A percentile compares a stretch with the other conserved stretches of the same genome.
phyloP scores from a whole-genome alignment of 2,329 filamentous ascomycete genomes.

The Alternaria consortialis region DNA sequence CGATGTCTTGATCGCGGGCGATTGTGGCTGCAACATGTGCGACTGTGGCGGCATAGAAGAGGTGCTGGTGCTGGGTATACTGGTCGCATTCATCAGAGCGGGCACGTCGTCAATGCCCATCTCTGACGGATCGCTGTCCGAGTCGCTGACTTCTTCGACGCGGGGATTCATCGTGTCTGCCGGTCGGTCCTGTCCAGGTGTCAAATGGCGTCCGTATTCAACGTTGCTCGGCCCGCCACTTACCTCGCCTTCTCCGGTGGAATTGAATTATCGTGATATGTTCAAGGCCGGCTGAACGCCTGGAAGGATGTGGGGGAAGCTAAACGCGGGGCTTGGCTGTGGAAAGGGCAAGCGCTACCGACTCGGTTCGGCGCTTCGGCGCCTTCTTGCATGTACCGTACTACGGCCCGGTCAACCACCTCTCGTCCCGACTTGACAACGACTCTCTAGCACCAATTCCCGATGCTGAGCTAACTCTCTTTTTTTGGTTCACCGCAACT shows the following conservation, averaged over 20 bases:
- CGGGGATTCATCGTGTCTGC: slow-evolving; percentile 66
- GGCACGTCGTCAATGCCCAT: slow-evolving; percentile 86
- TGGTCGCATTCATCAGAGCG: slow-evolving; percentile 57
- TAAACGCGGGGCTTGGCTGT: slow-evolving; percentile 20
- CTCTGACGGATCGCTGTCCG: slow-evolving; percentile 71
- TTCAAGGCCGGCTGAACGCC: slow-evolving; percentile 8
- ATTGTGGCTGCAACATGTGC: slow-evolving; percentile 48
- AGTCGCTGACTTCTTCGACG: slow-evolving; percentile 92
- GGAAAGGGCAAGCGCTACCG: slow-evolving; percentile 5
- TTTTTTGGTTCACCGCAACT: slow-evolving; percentile 11
- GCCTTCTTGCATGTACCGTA: neutral
- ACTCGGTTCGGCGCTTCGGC: slow-evolving; percentile 7
- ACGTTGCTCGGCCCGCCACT: neutral
- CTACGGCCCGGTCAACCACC: slow-evolving; percentile 12
- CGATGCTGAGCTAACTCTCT: slow-evolving; percentile 1
- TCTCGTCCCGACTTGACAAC: slow-evolving; percentile 7
- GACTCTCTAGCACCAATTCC: slow-evolving; percentile 1
- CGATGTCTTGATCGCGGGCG: slow-evolving; percentile 53
- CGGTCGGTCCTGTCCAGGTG: slow-evolving; percentile 47
- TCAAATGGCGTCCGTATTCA: neutral
- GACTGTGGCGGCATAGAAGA: slow-evolving; percentile 39
- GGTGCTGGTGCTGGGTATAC: slow-evolving; percentile 40
- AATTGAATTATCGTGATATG: slow-evolving; percentile 1
- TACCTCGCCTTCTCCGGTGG: slow-evolving; percentile 6
- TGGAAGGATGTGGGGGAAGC: slow-evolving; percentile 15